phyloP scores from a whole-genome alignment of 2,329 filamentous ascomycete genomes.

The Colletotrichum eleusines region DNA sequence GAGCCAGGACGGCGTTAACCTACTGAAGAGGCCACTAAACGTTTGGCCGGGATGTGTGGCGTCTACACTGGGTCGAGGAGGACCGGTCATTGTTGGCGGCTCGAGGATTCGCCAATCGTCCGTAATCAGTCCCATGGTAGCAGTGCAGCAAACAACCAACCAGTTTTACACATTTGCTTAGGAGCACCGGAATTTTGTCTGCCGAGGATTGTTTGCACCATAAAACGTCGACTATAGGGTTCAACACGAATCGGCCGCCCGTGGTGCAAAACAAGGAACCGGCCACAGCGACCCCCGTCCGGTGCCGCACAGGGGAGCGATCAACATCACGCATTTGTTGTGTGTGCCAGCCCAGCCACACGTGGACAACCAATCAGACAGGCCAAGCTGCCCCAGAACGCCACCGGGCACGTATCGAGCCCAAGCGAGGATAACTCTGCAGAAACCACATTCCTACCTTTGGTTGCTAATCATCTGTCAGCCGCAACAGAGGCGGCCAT shows the following conservation, averaged over 20 bases:
- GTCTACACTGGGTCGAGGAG: neutral
- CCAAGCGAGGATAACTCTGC: neutral
- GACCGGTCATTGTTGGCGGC: neutral
- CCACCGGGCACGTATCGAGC: neutral
- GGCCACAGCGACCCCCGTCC: neutral
- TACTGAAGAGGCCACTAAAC: neutral
- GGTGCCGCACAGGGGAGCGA: neutral
- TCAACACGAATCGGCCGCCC: neutral
- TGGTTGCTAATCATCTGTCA: neutral
- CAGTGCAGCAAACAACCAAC: neutral
- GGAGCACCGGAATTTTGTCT: neutral
- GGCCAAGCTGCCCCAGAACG: neutral
- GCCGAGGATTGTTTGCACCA: neutral
- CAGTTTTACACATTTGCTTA: neutral
- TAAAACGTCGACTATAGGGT: neutral
- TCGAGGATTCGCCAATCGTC: neutral
- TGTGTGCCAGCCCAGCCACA: neutral
- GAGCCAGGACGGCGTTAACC: slow-evolving; percentile 44
- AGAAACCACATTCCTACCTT: neutral
- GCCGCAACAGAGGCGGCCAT: too few relatives aligned
- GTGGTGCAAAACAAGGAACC: neutral
- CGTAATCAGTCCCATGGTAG: neutral
- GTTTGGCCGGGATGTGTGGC: neutral
- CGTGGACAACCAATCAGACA: neutral
- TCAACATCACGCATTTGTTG: neutral